These are phyloP conservation scores for Kewa caespitosa DNA, from an alignment of 179 eudicot species.

Conservation along the genomic window DNA sequence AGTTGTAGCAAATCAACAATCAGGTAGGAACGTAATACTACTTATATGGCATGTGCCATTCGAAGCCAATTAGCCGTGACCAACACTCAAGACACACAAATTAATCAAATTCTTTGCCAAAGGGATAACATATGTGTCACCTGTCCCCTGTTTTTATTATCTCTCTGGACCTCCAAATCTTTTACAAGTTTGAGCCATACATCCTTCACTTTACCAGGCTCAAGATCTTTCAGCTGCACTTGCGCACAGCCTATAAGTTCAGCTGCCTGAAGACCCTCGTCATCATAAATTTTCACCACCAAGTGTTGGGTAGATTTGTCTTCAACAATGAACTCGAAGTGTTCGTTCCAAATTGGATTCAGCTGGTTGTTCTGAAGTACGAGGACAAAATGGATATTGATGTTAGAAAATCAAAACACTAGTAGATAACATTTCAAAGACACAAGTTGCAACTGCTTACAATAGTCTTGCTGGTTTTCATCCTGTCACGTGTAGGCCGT, in stretches of 20 bases:
- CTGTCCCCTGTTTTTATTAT: conserved; percentile 85
- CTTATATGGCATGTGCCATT: no score
- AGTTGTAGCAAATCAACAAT: background rate
- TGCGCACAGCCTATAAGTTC: conserved; percentile 88
- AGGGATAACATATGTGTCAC: conserved; percentile 32
- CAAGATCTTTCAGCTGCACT: conserved; percentile 63
- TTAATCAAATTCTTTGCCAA: background rate
- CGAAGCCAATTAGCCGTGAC: background rate
- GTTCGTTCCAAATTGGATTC: conserved; percentile 95
- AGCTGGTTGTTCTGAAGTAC: conserved; percentile 64
- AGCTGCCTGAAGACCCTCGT: conserved; percentile 81
- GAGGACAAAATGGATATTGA: conserved; percentile 3
- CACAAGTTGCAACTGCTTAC: conserved; percentile 41
- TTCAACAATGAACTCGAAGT: conserved; percentile 82
- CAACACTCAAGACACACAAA: background rate
- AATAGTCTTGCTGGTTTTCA: conserved; percentile 80
- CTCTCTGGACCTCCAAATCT: conserved; percentile 87
- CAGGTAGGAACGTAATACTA: no score
- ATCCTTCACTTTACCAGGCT: conserved; percentile 89
- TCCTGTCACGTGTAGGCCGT: conserved; percentile 71
- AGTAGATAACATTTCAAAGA: background rate
- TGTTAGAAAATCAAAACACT: background rate
- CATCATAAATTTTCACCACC: conserved; percentile 82
- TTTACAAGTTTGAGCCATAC: conserved; percentile 90
- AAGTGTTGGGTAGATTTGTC: conserved; percentile 83